Conservation (phyloP, 176 grass and related monocot species). For the Aegilops speltoides region DNA sequence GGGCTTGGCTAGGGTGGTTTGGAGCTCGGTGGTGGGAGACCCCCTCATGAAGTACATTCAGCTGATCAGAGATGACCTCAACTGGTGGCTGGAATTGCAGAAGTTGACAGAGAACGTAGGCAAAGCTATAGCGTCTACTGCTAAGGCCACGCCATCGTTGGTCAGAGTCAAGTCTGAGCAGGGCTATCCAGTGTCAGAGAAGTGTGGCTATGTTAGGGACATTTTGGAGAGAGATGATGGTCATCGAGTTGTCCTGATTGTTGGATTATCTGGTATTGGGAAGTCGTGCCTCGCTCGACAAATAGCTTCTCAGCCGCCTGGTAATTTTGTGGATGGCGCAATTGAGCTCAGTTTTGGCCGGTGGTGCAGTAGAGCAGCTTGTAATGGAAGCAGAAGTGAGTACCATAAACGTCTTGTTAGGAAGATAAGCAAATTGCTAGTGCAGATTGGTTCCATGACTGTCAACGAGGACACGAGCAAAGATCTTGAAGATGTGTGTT, state of each 20-base stretch:
- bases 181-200: constrained; percentile 58
- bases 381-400: constrained; percentile 50
- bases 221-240: constrained; percentile 41
- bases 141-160: constrained; percentile 37
- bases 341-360: constrained; percentile 59
- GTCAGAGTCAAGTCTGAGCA: constrained; percentile 50
- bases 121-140: constrained; percentile 34
- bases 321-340: constrained; percentile 46
- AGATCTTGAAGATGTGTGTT: constrained; percentile 77
- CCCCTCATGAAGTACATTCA: constrained; percentile 49
- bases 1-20: constrained; percentile 50
- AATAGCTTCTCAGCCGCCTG: constrained; percentile 49
- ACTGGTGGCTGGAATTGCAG: constrained; percentile 77
- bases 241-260: constrained; percentile 62
- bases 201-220: constrained; percentile 46
- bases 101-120: constrained; percentile 41
- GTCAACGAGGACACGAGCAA: constrained; percentile 30
- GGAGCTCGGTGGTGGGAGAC: constrained; percentile 62
- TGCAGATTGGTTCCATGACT: constrained; percentile 58
- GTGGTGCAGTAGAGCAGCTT: constrained; percentile 66
- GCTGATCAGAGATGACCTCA: constrained; percentile 69
- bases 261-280: constrained; percentile 67
- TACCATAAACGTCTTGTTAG: constrained; percentile 58
- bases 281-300: constrained; percentile 73
- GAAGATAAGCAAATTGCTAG: constrained; percentile 59